phyloP scores from a whole-genome alignment of 768 basidiomycete genomes.

The Podaxis sp. region DNA sequence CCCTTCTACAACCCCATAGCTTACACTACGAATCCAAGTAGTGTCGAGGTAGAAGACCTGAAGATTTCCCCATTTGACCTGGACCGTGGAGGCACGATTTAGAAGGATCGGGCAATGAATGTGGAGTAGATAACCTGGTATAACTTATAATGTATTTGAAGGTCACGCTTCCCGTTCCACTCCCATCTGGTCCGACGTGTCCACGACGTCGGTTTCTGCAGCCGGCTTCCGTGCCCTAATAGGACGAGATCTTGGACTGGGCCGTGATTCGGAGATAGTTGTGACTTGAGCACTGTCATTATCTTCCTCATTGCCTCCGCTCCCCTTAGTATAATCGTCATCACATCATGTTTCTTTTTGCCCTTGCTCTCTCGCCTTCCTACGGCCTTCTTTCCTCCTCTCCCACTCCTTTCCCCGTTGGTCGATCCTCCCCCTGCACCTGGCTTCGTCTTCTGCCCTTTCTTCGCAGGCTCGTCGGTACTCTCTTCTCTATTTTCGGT shows the following conservation, averaged over 20 bases:
- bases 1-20: too few species aligned
- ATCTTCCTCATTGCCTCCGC: conserved; percentile 13
- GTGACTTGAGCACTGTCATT: conserved; percentile 15
- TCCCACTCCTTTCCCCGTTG: conserved; percentile 8
- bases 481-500: conserved; percentile 17
- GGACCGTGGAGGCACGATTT: too few species aligned
- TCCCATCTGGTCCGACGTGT: neutral
- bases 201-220: neutral
- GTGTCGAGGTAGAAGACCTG: too few species aligned
- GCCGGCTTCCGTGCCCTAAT: neutral
- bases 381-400: conserved; percentile 17
- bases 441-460: conserved; percentile 22
- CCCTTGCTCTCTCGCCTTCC: neutral
- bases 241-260: conserved; percentile 36
- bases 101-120: too few species aligned
- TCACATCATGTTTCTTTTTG: conserved; percentile 2
- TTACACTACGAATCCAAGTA: too few species aligned
- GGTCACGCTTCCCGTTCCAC: neutral
- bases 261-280: conserved; percentile 34
- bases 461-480: conserved; percentile 20
- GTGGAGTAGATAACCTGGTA: too few species aligned
- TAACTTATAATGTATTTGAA: too few species aligned
- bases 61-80: too few species aligned
- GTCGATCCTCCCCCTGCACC: neutral
- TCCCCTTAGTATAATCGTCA: conserved; percentile 1